Evolutionary conservation across 1,284 basidiomycete genomes (phyloP).

Genomic region (Leccinum insigne): DNA sequence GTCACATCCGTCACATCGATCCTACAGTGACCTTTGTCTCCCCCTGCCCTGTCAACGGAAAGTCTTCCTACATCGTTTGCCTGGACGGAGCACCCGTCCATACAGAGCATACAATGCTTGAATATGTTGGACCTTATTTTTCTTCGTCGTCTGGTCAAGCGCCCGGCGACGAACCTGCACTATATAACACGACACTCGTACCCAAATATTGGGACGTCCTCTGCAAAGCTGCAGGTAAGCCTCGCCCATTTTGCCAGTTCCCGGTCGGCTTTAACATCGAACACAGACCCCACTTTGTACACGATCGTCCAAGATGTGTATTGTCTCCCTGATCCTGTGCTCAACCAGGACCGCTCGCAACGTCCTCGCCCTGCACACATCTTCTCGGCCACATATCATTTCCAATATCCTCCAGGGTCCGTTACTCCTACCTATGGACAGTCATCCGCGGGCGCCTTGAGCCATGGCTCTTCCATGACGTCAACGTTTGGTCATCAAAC

Average conservation of each 20-base stretch:
- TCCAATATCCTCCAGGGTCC: constrained; percentile 38
- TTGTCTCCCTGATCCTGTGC: constrained; percentile 21
- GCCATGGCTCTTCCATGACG: constrained; percentile 16
- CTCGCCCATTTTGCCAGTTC: background rate
- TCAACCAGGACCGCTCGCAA: constrained; percentile 18
- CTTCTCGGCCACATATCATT: constrained; percentile 55
- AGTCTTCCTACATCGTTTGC: constrained; percentile 56
- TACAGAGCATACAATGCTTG: constrained; percentile 47
- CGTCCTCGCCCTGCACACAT: constrained; percentile 34
- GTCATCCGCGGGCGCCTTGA: constrained; percentile 2
- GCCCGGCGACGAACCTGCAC: constrained; percentile 37
- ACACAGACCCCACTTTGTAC: constrained; percentile 54
- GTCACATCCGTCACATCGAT: constrained; percentile 57
- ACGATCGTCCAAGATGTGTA: constrained; percentile 56
- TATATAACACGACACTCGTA: constrained; percentile 59
- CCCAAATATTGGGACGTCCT: constrained; percentile 62
- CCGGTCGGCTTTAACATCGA: background rate
- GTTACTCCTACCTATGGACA: constrained; percentile 4
- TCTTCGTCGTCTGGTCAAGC: constrained; percentile 18
- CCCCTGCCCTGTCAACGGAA: constrained; percentile 42
- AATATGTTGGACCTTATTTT: constrained; percentile 37
- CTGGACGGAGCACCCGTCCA: constrained; percentile 48
- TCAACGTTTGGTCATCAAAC: constrained; percentile 15
- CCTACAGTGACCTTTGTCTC: constrained; percentile 62
- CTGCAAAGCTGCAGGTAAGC: constrained; percentile 51